A percentile compares a stretch with the other conserved stretches of the same genome.
phyloP scores from a whole-genome alignment of 441 rosid species.

The Breynia disticha region DNA sequence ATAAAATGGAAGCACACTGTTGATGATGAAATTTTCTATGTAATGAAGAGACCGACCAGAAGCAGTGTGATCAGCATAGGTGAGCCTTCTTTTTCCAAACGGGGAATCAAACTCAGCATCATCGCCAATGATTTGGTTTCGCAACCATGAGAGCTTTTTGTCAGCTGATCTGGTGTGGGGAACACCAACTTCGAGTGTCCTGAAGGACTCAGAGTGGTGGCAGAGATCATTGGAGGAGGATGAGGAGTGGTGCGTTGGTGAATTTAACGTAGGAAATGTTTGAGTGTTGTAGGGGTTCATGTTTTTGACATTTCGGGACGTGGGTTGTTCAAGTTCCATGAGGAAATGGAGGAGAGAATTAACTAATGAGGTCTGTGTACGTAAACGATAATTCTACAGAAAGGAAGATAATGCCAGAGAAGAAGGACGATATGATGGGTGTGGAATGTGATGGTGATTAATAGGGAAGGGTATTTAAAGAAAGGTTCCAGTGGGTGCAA shows the following conservation, averaged over 20 bases:
- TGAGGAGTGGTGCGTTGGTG: not conserved
- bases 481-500: too few relatives aligned
- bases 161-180: constrained; percentile 11
- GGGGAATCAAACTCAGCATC: constrained; percentile 35
- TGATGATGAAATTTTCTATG: constrained; percentile 37
- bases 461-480: too few relatives aligned
- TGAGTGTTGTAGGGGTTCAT: not conserved
- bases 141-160: constrained; percentile 34
- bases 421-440: too few relatives aligned
- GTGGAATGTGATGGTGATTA: too few relatives aligned
- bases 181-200: constrained; percentile 24
- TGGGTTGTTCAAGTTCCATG: too few relatives aligned
- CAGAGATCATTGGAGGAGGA: constrained; percentile 12
- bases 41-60: constrained; percentile 43
- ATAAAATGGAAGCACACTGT: constrained; percentile 42
- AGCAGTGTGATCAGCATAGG: constrained; percentile 54
- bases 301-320: not conserved
- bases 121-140: constrained; percentile 40
- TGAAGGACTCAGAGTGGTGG: constrained; percentile 18
- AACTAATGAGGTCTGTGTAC: too few relatives aligned
- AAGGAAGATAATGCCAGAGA: too few relatives aligned
- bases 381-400: too few relatives aligned
- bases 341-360: too few relatives aligned
- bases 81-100: constrained; percentile 34
- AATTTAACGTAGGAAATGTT: not conserved